These are phyloP conservation scores for Aspergillus glaucus DNA, from an alignment of 2,329 filamentous ascomycete species.

Conservation along the genomic window DNA sequence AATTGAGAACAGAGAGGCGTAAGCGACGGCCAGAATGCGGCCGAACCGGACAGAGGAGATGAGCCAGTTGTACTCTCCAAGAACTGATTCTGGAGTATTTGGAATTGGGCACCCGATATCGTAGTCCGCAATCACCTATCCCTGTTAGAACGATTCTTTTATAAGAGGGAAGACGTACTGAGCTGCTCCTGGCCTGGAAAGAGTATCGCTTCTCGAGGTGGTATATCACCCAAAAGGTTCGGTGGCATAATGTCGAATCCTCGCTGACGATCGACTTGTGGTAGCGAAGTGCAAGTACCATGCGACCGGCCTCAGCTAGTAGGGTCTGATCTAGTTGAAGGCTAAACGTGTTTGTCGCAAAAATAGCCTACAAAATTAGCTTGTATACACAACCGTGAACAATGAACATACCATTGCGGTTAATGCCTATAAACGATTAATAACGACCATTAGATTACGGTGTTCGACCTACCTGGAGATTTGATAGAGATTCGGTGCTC, in stretches of 20 bases:
- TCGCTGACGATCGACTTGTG: slow-evolving; percentile 15
- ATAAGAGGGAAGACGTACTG: slow-evolving; percentile 19
- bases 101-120: slow-evolving; percentile 36
- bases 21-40: too few species aligned
- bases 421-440: slow-evolving; percentile 14
- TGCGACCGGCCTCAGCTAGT: background rate
- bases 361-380: too few species aligned
- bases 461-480: slow-evolving; percentile 11
- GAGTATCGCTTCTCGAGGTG: slow-evolving; percentile 31
- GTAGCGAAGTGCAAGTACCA: slow-evolving; percentile 17
- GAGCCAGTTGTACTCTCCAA: slow-evolving; percentile 33
- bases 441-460: background rate
- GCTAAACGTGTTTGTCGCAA: too few species aligned
- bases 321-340: too few species aligned
- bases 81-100: slow-evolving; percentile 22
- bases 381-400: background rate
- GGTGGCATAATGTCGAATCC: slow-evolving; percentile 9
- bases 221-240: slow-evolving; percentile 39
- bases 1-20: too few species aligned
- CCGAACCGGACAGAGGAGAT: slow-evolving; percentile 18
- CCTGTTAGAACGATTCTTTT: too few species aligned
- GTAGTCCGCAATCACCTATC: slow-evolving; percentile 30
- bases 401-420: slow-evolving; percentile 18
- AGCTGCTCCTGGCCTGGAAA: slow-evolving; percentile 26
- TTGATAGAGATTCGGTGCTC: slow-evolving; percentile 15